Conservation (phyloP, 768 basidiomycete genomes). For the Trametes villosa region DNA sequence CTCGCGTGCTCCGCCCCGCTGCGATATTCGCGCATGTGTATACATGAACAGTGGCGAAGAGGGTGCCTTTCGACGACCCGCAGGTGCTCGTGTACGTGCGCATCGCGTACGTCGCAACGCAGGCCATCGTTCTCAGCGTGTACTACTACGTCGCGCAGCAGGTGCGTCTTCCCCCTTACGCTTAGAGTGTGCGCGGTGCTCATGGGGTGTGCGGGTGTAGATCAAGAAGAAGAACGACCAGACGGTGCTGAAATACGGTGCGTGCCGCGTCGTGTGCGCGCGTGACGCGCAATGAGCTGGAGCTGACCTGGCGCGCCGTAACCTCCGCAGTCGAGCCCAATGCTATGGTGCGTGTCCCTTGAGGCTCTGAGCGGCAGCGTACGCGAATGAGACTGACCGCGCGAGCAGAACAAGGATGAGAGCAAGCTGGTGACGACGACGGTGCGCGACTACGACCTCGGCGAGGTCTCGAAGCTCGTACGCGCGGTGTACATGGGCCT, state of each 20-base stretch:
- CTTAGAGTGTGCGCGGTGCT: neutral
- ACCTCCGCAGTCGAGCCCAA: slow-evolving; percentile 66
- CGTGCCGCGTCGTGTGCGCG: slow-evolving; percentile 30
- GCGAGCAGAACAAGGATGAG: slow-evolving; percentile 57
- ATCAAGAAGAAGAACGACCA: slow-evolving; percentile 95
- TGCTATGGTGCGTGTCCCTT: slow-evolving; percentile 65
- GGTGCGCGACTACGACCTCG: slow-evolving; percentile 90
- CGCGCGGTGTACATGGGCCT: slow-evolving; percentile 42
- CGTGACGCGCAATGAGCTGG: neutral
- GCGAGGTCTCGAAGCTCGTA: slow-evolving; percentile 82
- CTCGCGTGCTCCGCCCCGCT: no score
- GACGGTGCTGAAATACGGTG: slow-evolving; percentile 94
- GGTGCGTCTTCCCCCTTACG: slow-evolving; percentile 46
- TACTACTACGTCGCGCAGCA: slow-evolving; percentile 83
- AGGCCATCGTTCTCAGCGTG: slow-evolving; percentile 67
- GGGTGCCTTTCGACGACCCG: slow-evolving; percentile 90
- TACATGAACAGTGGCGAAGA: slow-evolving; percentile 95
- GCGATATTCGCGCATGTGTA: no score
- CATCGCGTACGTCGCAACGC: slow-evolving; percentile 77
- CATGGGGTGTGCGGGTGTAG: slow-evolving; percentile 42
- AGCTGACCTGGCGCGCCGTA: neutral
- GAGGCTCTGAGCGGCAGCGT: neutral
- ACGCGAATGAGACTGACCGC: neutral
- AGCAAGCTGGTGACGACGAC: slow-evolving; percentile 89
- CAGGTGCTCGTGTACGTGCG: slow-evolving; percentile 81